These are phyloP conservation scores for Nyssa sinensis DNA, from an alignment of 148 eudicot genomes.

Conservation along the genomic window DNA sequence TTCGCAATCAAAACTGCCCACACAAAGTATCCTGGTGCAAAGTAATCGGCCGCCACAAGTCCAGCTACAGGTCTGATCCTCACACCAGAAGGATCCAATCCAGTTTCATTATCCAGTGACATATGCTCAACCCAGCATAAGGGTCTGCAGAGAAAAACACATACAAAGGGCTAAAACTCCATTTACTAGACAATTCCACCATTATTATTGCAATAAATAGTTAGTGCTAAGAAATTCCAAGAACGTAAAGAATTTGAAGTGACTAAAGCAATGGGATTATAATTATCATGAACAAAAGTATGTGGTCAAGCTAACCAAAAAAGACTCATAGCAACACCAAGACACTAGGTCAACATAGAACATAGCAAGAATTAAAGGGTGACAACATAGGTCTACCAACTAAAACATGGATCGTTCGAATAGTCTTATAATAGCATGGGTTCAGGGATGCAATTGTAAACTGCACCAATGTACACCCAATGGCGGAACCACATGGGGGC, in stretches of 20 bases:
- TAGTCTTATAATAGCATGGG: too few species aligned
- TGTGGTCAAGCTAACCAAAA: neutral
- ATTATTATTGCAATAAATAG: neutral
- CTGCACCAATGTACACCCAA: too few species aligned
- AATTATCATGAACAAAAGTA: neutral
- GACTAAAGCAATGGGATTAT: neutral
- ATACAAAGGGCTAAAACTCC: neutral
- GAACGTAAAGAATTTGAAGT: neutral
- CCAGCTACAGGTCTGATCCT: slow-evolving; percentile 88
- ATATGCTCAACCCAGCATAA: slow-evolving; percentile 97
- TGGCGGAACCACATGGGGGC: too few species aligned
- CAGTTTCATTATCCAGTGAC: slow-evolving; percentile 96
- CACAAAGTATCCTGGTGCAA: slow-evolving; percentile 95
- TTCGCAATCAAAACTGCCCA: slow-evolving; percentile 98
- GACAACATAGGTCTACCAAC: neutral
- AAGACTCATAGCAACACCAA: neutral
- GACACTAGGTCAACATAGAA: slow-evolving; percentile 2
- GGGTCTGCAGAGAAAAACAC: slow-evolving; percentile 54
- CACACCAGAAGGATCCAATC: slow-evolving; percentile 82
- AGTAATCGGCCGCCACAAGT: slow-evolving; percentile 98
- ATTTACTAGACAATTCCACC: too few species aligned
- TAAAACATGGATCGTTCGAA: neutral
- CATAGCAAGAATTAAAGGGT: neutral
- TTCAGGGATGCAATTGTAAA: too few species aligned
- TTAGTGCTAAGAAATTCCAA: neutral